phyloP scores from a whole-genome alignment of 2,329 filamentous ascomycete species.

The Albophoma yamanashiensis region DNA sequence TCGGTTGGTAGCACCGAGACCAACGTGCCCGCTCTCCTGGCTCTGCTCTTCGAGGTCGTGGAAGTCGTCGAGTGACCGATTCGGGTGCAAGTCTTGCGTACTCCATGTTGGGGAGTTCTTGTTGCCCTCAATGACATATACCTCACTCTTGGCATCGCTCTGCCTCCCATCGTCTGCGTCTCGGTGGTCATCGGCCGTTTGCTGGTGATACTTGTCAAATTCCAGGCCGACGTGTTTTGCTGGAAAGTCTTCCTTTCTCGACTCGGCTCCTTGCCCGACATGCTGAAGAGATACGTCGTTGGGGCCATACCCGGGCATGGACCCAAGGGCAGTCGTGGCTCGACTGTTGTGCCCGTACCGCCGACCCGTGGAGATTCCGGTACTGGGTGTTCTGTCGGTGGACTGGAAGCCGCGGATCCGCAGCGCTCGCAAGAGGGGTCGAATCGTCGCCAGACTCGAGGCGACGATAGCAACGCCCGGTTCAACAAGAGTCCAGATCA shows the following conservation, averaged over 20 bases:
- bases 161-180: slow-evolving; percentile 3
- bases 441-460: slow-evolving; percentile 42
- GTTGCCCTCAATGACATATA: slow-evolving; percentile 24
- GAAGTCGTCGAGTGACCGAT: slow-evolving; percentile 16
- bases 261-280: slow-evolving; percentile 9
- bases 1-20: slow-evolving; percentile 4
- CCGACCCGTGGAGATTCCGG: slow-evolving; percentile 13
- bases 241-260: not conserved
- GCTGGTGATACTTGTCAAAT: slow-evolving; percentile 8
- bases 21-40: slow-evolving; percentile 9
- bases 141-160: slow-evolving; percentile 20
- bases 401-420: slow-evolving; percentile 35
- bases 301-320: slow-evolving; percentile 22
- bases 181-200: not conserved
- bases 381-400: slow-evolving; percentile 23
- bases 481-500: slow-evolving; percentile 48
- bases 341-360: slow-evolving; percentile 17
- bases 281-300: slow-evolving; percentile 25
- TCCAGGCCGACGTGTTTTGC: slow-evolving; percentile 7
- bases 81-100: slow-evolving; percentile 9
- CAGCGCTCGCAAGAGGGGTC: slow-evolving; percentile 39
- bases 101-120: slow-evolving; percentile 12
- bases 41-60: slow-evolving; percentile 20
- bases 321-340: slow-evolving; percentile 6
- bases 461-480: slow-evolving; percentile 44